Conservation (phyloP, 106 monocot species). For the Agapanthus africanus region DNA sequence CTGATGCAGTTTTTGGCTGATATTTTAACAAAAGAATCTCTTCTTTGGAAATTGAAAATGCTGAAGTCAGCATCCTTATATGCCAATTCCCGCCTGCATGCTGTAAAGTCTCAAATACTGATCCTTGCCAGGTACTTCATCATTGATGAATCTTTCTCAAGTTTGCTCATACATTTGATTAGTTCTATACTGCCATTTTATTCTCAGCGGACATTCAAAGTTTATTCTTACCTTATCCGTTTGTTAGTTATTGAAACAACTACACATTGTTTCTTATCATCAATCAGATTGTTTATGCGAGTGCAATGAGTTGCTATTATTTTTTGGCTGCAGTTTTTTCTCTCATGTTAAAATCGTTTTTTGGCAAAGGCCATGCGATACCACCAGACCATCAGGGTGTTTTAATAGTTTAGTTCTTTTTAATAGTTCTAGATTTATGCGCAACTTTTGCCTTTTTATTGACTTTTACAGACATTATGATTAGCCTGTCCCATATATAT, state of each 20-base stretch:
- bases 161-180: too few species aligned
- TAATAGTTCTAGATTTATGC: too few species aligned
- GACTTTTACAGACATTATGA: too few species aligned
- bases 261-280: neutral
- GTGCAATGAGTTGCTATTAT: neutral
- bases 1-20: constrained; percentile 48
- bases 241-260: neutral
- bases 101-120: constrained; percentile 52
- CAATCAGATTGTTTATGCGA: neutral
- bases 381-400: too few species aligned
- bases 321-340: neutral
- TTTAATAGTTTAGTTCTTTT: too few species aligned
- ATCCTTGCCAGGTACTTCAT: constrained; percentile 63
- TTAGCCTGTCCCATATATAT: too few species aligned
- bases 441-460: too few species aligned
- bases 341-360: neutral
- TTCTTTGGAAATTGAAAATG: constrained; percentile 66
- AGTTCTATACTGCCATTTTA: neutral
- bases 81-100: constrained; percentile 67
- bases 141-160: neutral
- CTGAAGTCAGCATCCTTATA: constrained; percentile 52
- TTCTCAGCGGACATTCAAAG: constrained; percentile 1
- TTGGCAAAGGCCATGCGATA: neutral
- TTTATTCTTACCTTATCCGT: neutral
- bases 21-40: constrained; percentile 55